phyloP scores from a whole-genome alignment of 306 rosid genomes.

The Abrus precatorius region DNA sequence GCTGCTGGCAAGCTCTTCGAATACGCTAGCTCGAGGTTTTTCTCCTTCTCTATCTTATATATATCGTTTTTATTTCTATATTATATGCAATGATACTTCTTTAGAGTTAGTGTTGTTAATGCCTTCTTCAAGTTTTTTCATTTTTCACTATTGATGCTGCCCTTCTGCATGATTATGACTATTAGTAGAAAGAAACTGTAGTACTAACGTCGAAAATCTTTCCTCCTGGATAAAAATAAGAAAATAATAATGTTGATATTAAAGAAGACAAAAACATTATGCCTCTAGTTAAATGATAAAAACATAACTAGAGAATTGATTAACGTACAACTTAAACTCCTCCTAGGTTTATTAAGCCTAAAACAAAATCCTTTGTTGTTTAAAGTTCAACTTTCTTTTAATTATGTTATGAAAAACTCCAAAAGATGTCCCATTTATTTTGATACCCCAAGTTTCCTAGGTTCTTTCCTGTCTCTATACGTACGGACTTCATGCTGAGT shows the following conservation, averaged over 20 bases:
- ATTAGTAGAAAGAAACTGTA: neutral
- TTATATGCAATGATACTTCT: neutral
- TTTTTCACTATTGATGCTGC: neutral
- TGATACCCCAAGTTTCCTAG: neutral
- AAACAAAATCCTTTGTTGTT: neutral
- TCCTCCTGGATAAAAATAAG: neutral
- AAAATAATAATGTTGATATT: neutral
- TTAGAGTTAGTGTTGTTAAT: neutral
- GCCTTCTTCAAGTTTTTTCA: neutral
- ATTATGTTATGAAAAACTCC: neutral
- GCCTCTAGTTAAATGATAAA: neutral
- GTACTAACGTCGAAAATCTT: neutral
- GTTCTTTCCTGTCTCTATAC: no score
- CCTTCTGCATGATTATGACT: neutral
- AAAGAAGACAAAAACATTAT: neutral
- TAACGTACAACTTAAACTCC: neutral
- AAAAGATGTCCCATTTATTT: neutral
- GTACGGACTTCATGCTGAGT: neutral
- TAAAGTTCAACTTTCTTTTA: neutral
- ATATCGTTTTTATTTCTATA: neutral
- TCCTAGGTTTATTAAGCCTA: neutral
- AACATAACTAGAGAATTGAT: neutral
- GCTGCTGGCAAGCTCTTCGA: conserved; percentile 55
- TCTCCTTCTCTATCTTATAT: neutral
- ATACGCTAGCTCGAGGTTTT: conserved; percentile 55